phyloP scores from a whole-genome alignment of 129 eudicot genomes.

The Mikania micrantha region DNA sequence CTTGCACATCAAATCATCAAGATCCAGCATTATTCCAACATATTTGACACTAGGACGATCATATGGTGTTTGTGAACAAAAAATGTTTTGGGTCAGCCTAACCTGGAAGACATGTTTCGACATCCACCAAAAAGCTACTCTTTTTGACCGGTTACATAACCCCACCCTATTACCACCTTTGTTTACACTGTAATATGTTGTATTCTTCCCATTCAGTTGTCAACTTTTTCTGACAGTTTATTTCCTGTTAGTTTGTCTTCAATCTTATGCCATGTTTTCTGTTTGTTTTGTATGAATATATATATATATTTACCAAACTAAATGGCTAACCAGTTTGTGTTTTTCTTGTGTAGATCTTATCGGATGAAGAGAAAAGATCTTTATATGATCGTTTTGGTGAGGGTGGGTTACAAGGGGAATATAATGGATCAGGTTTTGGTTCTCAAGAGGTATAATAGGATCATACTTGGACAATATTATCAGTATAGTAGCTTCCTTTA shows the following conservation, averaged over 20 bases:
- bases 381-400: slow-evolving; percentile 87
- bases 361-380: slow-evolving; percentile 85
- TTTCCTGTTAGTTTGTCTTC: neutral
- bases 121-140: neutral
- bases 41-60: neutral
- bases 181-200: neutral
- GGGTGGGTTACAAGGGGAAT: slow-evolving; percentile 74
- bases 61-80: neutral
- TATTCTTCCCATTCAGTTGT: neutral
- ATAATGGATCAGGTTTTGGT: slow-evolving; percentile 46
- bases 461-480: neutral
- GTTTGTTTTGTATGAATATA: neutral
- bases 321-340: neutral
- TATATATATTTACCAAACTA: neutral
- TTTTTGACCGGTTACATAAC: neutral
- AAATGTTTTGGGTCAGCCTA: neutral
- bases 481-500: neutral
- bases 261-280: neutral
- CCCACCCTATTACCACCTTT: neutral
- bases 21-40: too few relatives aligned
- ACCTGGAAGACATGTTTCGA: neutral
- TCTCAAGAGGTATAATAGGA: slow-evolving; percentile 50
- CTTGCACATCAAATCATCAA: too few relatives aligned
- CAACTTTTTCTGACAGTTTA: neutral
- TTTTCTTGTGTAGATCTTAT: slow-evolving; percentile 51